Evolutionary conservation across 192 early-diverging fungal genomes (phyloP), one percentile per base, ranked within the genome.

Genomic region (Coemansia sp.): DNA sequence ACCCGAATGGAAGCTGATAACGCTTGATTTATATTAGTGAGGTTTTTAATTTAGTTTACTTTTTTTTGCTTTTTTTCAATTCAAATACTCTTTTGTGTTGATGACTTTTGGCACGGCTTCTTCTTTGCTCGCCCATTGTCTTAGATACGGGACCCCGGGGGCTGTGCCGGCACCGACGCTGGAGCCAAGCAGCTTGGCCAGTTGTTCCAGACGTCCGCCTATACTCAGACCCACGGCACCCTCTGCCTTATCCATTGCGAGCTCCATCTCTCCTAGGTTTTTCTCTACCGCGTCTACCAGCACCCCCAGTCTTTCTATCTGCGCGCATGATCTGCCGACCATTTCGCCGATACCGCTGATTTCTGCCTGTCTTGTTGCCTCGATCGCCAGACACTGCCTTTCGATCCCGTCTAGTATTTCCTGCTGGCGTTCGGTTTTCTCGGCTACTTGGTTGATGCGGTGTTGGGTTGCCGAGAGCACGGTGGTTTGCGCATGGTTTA

Each of bases 121-220:
- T 4, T 61, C 58, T 19, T 25, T 58, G 32, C 61, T 48, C 24
- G 72, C 55, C 75, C 75, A 77, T 28, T 77, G 75, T 11, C 75
- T 58, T 0, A 71, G 46, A 30, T 77, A 77, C 9, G 75, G 75
- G 3, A 71, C 36, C n/a, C 68, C 61, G 0, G 49, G 24, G 13
- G 32, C 7, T n/a, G 55, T 5, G 18, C 28, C 53, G 30, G 4
- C 30, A 32, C 30, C 8, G 30, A 32, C 30, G 4, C 42, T 22
- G 3, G 64, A 29, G 8, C 50, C 55, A 27, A 72, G 29, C 34
- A 60, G 50, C 20, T 62, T 52, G 3, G 75, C 59, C 0, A 77
- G 53, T 36, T 75, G 68, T 19, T 66, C 57, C 28, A 77, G 23
- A 0, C 75, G 51, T 0, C 75, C 62, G 7, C 58, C 42, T 22